Base-by-base conservation (phyloP, 768 basidiomycete species). In the Pisolithus tinctorius region DNA sequence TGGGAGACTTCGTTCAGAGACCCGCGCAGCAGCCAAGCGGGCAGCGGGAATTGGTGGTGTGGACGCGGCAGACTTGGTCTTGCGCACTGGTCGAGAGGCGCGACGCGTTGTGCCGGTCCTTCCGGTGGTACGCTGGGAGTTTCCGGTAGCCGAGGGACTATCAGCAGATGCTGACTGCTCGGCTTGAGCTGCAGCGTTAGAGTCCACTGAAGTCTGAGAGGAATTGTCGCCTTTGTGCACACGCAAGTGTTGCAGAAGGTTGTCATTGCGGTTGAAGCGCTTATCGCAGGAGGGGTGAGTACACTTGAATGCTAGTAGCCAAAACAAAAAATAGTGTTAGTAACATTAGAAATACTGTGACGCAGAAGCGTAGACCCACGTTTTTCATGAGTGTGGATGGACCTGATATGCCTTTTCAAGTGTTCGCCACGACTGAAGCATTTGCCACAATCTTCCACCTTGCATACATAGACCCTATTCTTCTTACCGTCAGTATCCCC, bases 191-290 rank as follows among this genome's bases (percentile, higher is more conserved):
- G 64, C 63, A 36, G 62, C 34, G 3, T 55, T 50, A 25, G 66
- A 68, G 51, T 67, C 66, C 31, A 64, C 45, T 17, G 66, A 67
- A 0, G 66, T 67, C 55, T 67, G 66, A 25, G 66, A 67, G 44
- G 66, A 67, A 45, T 45, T 68, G 49, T 67, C 66, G 39, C 68
- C 68, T 53, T 77, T 75, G 67, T 88, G 86, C 16, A 88, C 83
- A 59, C 83, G 82, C 63, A 84, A 69, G 59, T 90, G 88, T 66
- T 90, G 88, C 44, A 85, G 74, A 31, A 90, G 77, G 64, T 90
- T 90, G 62, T 90, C 88, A 57, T 84, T 84, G 54, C 88, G 76
- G 53, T 86, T 87, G 64, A 90, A 91, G 58, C 73, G 74, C 63
- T 87, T 87, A 63, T 78, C 79, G 68, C 88, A 91, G 29, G 71